Conservation (phyloP, 2,329 filamentous ascomycete genomes). For the Ophiostoma australiae region DNA sequence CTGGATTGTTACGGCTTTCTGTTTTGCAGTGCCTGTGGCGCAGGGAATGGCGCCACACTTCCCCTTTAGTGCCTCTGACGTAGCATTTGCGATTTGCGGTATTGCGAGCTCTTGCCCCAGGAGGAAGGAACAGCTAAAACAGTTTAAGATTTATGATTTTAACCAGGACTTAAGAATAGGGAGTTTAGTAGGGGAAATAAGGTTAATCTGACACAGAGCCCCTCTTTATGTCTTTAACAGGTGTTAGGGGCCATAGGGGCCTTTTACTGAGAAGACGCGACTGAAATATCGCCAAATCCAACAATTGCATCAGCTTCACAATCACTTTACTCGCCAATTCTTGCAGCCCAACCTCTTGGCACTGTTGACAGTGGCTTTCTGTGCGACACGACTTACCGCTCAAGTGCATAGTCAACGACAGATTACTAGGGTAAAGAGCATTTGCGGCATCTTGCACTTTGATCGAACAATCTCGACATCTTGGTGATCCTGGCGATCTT, state of each 20-base stretch:
- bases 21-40: neutral
- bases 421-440: neutral
- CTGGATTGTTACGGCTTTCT: neutral
- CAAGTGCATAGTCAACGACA: neutral
- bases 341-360: neutral
- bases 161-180: neutral
- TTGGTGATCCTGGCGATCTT: no score
- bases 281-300: neutral
- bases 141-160: neutral
- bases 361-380: neutral
- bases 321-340: neutral
- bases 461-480: neutral
- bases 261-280: neutral
- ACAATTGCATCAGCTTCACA: neutral
- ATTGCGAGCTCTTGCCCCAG: neutral
- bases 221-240: neutral
- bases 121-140: neutral
- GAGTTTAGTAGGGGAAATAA: neutral
- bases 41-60: neutral
- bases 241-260: neutral
- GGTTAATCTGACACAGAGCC: neutral
- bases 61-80: neutral
- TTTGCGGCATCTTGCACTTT: neutral
- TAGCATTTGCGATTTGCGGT: conserved; percentile 1
- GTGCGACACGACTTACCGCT: neutral